Evolutionary conservation across 129 eudicot genomes (phyloP), one percentile per base, ranked within the genome.

Genomic region (Saussurea involucrata): DNA sequence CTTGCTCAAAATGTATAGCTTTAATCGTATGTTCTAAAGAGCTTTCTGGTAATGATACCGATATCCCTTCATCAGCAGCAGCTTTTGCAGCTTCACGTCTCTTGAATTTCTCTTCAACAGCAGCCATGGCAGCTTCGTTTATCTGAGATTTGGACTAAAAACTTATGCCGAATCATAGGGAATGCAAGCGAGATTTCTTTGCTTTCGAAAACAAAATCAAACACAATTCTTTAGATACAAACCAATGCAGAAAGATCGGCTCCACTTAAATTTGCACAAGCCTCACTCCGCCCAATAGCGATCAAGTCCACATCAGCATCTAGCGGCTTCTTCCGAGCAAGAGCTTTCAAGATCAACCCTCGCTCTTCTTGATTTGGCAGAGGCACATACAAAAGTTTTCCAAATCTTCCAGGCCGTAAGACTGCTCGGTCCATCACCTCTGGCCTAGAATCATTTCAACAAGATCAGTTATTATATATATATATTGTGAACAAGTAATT

Each of bases 211-310:
- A 21, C 9, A 3, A 60, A 22, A 22, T 60, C 28, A 7, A 60
- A 60, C 65, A 60, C 11, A 21, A 20, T 20, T 21, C 25, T 60
- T 22, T 8, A 53, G 61, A 53, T 20, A 79, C 92, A 6, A 65
- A 95, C 99, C 89, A 95, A 73, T 31, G 89, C 81, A 66, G 84
- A 77, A 70, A 94, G 98, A 81, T 95, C 98, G 40, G 96, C 98
- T 29, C 97, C 97, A 72, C 96, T 89, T 24, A 95, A 74, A 42
- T 86, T 82, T 29, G 84, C 84, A 81, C 98, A 95, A 71, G 84
- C 85, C 21, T 73, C 74, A 33, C 80, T 83, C 72, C 60, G 80
- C 9, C 86, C 99, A 24, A 95, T 74, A 42, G 89, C 87, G 66
- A 78, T 44, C 76, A 95, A 87, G 82, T 95, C 96, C 81, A 95